Evolutionary conservation across 441 rosid species (phyloP), one percentile per base, ranked within the genome.

Genomic region (Biscutella laevigata): DNA sequence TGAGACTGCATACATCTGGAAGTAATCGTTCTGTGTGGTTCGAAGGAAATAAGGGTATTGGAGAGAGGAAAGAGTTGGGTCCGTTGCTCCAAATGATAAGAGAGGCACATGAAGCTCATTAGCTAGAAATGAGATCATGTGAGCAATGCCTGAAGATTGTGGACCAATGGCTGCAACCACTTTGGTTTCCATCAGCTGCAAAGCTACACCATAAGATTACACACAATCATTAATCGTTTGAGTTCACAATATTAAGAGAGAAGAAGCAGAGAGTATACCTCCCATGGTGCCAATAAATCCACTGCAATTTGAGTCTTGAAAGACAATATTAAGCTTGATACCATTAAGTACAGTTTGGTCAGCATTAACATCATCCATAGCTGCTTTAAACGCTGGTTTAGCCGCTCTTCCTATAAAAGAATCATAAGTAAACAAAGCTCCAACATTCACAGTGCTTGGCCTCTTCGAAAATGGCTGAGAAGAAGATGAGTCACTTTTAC

Each of bases 21-120:
- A 83, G 69, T 71, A 67, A 62, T 91, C 98, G 49, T 64, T 88
- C 19, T 82, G 94, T 2, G 94, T 80, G 3, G 95, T 82, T 13
- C 95, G 84, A 13, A 91, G 68, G 71, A 91, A 88, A 67, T 83
- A 91, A 7, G 95, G 95, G 60, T 76, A 88, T 54, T 91, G 98
- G 14, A 88, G 74, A n/a, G 80, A 62, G 30, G 91, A 75, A 26
- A 91, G 94, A n/a, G 81, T 71, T 0, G 95, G 98, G 45, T 91
- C 98, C 2, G 98, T 91, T 14, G 96, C 96, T 58, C 71, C 98
- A 43, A 91, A 91, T 15, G 96, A 91, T 19, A 91, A 74, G 65
- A 91, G 86, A n/a, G 96, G 98, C 35, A 88, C 74, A 7, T 82
- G 91, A 46, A 91, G 94, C 71, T 88, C 96, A 37, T 82, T 83